These are phyloP conservation scores for Linnemannia elongata DNA, from an alignment of 192 early-diverging fungal genomes.

Conservation along the genomic window DNA sequence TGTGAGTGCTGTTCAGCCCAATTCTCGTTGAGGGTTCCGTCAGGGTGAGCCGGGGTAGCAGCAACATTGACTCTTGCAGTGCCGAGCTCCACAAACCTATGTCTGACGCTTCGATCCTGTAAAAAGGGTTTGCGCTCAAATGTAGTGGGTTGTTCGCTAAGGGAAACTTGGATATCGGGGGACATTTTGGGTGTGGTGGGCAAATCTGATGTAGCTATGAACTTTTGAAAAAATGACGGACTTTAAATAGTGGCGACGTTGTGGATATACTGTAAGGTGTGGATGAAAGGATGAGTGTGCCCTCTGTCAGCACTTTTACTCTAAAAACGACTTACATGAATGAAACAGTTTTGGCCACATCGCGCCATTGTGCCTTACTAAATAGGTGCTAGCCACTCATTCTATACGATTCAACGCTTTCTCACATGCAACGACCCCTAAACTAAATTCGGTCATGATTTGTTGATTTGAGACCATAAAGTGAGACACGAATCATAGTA, in stretches of 20 bases:
- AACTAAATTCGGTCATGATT: too few relatives aligned
- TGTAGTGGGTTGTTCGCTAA: slow-evolving; percentile 1
- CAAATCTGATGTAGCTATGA: background rate
- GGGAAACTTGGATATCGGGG: background rate
- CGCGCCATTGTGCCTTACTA: too few relatives aligned
- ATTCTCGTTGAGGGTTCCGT: slow-evolving; percentile 7
- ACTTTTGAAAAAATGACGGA: background rate
- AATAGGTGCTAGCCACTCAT: too few relatives aligned
- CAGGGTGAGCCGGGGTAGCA: background rate
- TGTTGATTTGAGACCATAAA: too few relatives aligned
- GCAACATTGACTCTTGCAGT: slow-evolving; percentile 18
- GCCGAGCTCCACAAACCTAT: background rate
- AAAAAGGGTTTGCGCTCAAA: slow-evolving; percentile 13
- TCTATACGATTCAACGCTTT: too few relatives aligned
- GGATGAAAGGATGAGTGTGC: too few relatives aligned
- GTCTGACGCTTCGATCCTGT: background rate
- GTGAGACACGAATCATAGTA: too few relatives aligned
- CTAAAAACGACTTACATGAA: too few relatives aligned
- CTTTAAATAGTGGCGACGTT: background rate
- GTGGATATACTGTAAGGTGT: too few relatives aligned
- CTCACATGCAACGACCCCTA: too few relatives aligned
- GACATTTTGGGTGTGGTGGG: background rate
- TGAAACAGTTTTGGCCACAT: too few relatives aligned
- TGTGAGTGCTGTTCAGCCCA: slow-evolving; percentile 17
- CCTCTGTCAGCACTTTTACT: too few relatives aligned